Base-by-base conservation (phyloP, 331 rosid species). In the Malus hybrid region DNA sequence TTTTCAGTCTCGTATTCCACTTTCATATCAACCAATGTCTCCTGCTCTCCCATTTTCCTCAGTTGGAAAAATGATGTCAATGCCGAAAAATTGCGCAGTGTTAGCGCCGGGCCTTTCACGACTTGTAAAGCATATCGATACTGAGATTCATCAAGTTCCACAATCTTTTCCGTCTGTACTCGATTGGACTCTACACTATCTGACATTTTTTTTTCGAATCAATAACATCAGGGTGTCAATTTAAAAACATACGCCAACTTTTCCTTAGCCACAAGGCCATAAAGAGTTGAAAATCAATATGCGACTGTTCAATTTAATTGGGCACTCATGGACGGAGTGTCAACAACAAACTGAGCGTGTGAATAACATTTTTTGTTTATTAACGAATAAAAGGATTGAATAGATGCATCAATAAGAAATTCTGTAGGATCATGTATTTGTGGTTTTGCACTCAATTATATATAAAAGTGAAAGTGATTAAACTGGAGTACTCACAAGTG, bases 1-100 rank as follows among this genome's bases (percentile, higher is more conserved):
- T 19, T 70, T 9, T 14, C 44, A 28, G 74, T 50, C 63, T 48
- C 62, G 54, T 50, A 48, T 1, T 7, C 74, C 24, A 70, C 63
- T 8, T 70, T 70, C 74, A 70, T 33, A 61, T 73, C 56, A 8
- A 60, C 77, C 65, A 73, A 28, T n/a, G 39, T 73, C 69, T 73
- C 60, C 13, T 60, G 50, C 69, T 73, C 60, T 73, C 42, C 77
- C 3, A 60, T 61, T 20, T 52, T 31, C 6, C 42, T 73, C 39
- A 61, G 59, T 61, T 73, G 69, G 77, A 73, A 73, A 27, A 9
- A n/a, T 14, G 60, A 22, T 11, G 55, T 73, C 42, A 59, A 39
- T 18, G 56, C 24, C 27, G 77, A 61, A 39, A 73, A 61, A 42
- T 27, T 20, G 7, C 77, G 69, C 11, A 29, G 14, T 13, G 31